phyloP scores from a whole-genome alignment of 75 land plant species.

The Cunninghamia lanceolata region DNA sequence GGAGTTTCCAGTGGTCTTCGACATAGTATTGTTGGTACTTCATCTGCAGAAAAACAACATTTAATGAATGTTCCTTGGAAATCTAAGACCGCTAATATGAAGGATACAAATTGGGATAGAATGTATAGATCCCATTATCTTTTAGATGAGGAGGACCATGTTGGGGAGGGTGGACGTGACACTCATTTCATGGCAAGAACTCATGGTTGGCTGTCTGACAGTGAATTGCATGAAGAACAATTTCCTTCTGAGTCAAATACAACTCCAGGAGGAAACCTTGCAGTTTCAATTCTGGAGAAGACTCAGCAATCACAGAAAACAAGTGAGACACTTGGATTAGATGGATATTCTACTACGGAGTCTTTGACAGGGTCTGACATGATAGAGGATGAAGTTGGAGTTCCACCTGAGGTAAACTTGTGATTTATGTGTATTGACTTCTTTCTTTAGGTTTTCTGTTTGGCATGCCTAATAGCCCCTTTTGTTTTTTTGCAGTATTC shows the following conservation, averaged over 20 bases:
- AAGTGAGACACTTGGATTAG: conserved; percentile 19
- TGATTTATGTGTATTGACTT: background rate
- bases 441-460: background rate
- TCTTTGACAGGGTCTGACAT: conserved; percentile 36
- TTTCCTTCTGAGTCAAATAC: conserved; percentile 27
- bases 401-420: conserved; percentile 67
- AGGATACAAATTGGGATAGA: conserved; percentile 12
- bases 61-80: conserved; percentile 29
- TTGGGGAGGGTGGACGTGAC: conserved; percentile 13
- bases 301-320: conserved; percentile 8
- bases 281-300: conserved; percentile 10
- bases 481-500: background rate
- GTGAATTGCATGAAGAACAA: conserved; percentile 57
- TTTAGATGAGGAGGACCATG: conserved; percentile 61
- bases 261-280: conserved; percentile 10
- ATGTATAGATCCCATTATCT: conserved; percentile 31
- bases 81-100: conserved; percentile 30
- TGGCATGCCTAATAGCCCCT: background rate
- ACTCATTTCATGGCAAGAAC: conserved; percentile 7
- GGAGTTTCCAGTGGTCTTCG: conserved; percentile 81
- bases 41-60: conserved; percentile 24
- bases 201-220: conserved; percentile 74
- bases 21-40: conserved; percentile 48
- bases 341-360: conserved; percentile 27
- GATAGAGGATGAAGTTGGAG: conserved; percentile 54